phyloP scores from a whole-genome alignment of 1,284 basidiomycete genomes.

The Cystobasidium slooffiae region DNA sequence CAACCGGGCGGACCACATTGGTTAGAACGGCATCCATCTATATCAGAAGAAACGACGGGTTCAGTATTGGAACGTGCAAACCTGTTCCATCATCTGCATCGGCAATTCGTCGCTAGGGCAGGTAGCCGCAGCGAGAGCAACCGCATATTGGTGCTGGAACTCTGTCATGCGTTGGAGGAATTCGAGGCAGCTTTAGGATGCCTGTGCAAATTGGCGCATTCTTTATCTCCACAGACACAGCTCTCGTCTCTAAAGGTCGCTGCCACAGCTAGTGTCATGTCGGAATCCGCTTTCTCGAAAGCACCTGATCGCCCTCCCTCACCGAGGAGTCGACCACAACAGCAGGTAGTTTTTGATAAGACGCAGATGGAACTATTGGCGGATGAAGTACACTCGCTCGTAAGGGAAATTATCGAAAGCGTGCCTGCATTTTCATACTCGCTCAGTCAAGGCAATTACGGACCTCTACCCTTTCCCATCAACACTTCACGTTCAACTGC shows the following conservation, averaged over 20 bases:
- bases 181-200: slow-evolving; percentile 5
- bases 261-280: background rate
- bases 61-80: slow-evolving; percentile 22
- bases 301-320: background rate
- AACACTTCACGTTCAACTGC: slow-evolving; percentile 3
- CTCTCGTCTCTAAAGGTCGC: background rate
- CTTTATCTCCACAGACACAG: background rate
- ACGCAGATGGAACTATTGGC: slow-evolving; percentile 23
- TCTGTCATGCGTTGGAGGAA: slow-evolving; percentile 40
- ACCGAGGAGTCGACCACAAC: background rate
- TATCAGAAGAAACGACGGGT: slow-evolving; percentile 12
- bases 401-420: slow-evolving; percentile 37
- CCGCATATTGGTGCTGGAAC: slow-evolving; percentile 35
- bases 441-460: slow-evolving; percentile 31
- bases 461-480: slow-evolving; percentile 32
- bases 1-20: background rate
- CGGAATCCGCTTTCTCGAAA: background rate
- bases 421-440: slow-evolving; percentile 42
- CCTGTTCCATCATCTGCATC: slow-evolving; percentile 23
- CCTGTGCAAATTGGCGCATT: slow-evolving; percentile 14
- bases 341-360: background rate
- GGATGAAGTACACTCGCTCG: slow-evolving; percentile 33
- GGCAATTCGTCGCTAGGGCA: slow-evolving; percentile 25
- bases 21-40: slow-evolving; percentile 9
- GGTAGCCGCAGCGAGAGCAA: slow-evolving; percentile 37